Base-by-base conservation (phyloP, 208 protist species). In the Wallacemonas sp. region DNA sequence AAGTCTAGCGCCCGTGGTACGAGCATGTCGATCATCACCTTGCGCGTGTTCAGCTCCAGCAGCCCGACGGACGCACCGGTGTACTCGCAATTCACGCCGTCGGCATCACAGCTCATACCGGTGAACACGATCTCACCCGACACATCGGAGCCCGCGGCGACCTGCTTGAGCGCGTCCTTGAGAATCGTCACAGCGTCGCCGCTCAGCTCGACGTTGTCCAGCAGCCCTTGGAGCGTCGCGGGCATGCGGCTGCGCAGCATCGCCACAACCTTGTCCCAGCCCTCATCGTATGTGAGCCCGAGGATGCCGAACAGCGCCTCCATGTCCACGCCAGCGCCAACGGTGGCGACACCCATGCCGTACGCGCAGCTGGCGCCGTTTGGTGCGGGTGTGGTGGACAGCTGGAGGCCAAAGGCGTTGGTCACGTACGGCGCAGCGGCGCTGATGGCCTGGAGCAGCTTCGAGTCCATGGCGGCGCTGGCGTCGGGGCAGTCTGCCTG, bases 291-390 rank as follows among this genome's bases (percentile, higher is more conserved):
- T 21, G 42, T 21, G 15, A 49, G 42, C 9, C 42, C 42, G 42
- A 49, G 15, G 42, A 49, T 6, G 11, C 24, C 15, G 15, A 49
- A 49, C 11, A 49, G 9, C 42, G 8, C 42, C 6, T 11, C n/a
- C 6, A n/a, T 21, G 42, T 49, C n/a, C 42, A 49, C 42, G n/a
- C 42, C 42, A n/a, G 42, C 15, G 42, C 42, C 42, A 12, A 49
- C 42, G 15, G 42, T 49, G n/a, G 17, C 5, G 11, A 49, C 11
- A 12, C 24, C 42, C 42, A 49, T 49, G 42, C 42, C 42, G 42
- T 49, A 49, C 42, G 42, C 42, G 42, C 42, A 49, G n/a, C 24
- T 49, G 5, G 42, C 42, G 42, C 24, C 42, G 42, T 49, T 49
- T 12, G 42, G 42, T 49, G 42, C 42, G 42, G 24, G 8, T 12